Evolutionary conservation across 225 moss, liverwort and hornwort genomes (phyloP).

Genomic region (Pleurozium schreberi): DNA sequence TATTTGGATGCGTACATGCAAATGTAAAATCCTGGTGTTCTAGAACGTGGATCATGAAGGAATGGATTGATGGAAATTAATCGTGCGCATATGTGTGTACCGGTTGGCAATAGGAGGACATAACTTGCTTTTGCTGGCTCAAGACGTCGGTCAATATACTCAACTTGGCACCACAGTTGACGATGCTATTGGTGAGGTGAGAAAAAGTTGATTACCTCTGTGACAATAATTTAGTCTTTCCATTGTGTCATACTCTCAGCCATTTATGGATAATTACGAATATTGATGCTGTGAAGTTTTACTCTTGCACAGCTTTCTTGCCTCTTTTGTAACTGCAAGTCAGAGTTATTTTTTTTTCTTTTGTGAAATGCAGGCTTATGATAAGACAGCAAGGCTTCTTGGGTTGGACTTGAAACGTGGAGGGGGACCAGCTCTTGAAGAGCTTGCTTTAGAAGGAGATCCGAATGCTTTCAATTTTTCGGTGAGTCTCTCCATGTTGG

Average conservation of each 20-base stretch:
- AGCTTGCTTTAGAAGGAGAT: constrained; percentile 80
- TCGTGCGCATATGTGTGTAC: not conserved
- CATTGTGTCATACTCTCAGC: not conserved
- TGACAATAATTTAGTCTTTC: not conserved
- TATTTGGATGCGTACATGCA: not conserved
- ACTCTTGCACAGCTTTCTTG: not conserved
- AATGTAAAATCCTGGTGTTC: not conserved
- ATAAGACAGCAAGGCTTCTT: constrained; percentile 87
- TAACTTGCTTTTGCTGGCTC: constrained; percentile 83
- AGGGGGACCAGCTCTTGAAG: constrained; percentile 92
- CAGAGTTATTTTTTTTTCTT: not conserved
- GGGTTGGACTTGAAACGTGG: constrained; percentile 85
- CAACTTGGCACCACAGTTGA: constrained; percentile 97
- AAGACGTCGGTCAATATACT: constrained; percentile 79
- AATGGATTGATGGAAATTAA: not conserved
- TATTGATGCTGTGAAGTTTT: not conserved
- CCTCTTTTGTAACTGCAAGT: not conserved
- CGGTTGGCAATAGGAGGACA: constrained; percentile 56
- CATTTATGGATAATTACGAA: not conserved
- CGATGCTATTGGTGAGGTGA: constrained; percentile 97
- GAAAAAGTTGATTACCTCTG: not conserved
- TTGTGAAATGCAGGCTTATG: constrained; percentile 61
- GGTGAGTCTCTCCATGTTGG: constrained; percentile 25
- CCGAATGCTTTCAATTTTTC: constrained; percentile 60
- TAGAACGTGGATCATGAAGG: not conserved